Evolutionary conservation across 1,284 basidiomycete species (phyloP).

Genomic region (Ceratobasidium sp.): DNA sequence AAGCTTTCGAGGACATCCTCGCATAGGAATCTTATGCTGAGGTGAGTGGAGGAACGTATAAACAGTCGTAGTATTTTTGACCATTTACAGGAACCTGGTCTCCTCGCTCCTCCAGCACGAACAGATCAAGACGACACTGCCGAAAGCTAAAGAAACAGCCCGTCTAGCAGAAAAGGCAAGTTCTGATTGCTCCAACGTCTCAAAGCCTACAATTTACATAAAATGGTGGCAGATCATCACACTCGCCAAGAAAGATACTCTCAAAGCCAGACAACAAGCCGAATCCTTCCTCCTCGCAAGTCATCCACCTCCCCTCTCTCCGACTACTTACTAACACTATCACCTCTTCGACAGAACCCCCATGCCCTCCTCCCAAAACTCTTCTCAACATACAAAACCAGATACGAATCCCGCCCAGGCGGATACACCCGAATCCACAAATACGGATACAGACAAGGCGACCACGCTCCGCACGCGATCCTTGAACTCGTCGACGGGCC

Average conservation of each 20-base stretch:
- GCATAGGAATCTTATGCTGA: constrained; percentile 88
- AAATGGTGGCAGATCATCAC: constrained; percentile 80
- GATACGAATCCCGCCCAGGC: constrained; percentile 88
- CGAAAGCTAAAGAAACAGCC: constrained; percentile 95
- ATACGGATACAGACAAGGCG: constrained; percentile 88
- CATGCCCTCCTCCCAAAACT: constrained; percentile 75
- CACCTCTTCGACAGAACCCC: constrained; percentile 48
- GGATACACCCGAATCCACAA: constrained; percentile 97
- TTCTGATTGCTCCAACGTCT: not conserved
- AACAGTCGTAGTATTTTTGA: constrained; percentile 30
- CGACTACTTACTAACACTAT: not conserved
- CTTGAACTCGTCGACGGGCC: constrained; percentile 96
- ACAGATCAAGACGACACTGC: constrained; percentile 95
- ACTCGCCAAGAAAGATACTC: constrained; percentile 84
- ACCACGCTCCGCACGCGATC: constrained; percentile 94
- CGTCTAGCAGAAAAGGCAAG: constrained; percentile 92
- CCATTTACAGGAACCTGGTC: constrained; percentile 84
- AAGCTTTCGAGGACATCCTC: constrained; percentile 90
- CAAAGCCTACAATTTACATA: not conserved
- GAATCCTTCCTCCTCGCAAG: constrained; percentile 78
- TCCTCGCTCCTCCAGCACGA: constrained; percentile 96
- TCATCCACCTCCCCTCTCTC: not conserved
- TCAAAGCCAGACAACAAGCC: constrained; percentile 74
- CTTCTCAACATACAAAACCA: constrained; percentile 82
- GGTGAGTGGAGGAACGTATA: constrained; percentile 65